A percentile compares a stretch with the other conserved stretches of the same genome.
Evolutionary conservation across 2,329 filamentous ascomycete species (phyloP).

Genomic region (Hypoxylon sp.): DNA sequence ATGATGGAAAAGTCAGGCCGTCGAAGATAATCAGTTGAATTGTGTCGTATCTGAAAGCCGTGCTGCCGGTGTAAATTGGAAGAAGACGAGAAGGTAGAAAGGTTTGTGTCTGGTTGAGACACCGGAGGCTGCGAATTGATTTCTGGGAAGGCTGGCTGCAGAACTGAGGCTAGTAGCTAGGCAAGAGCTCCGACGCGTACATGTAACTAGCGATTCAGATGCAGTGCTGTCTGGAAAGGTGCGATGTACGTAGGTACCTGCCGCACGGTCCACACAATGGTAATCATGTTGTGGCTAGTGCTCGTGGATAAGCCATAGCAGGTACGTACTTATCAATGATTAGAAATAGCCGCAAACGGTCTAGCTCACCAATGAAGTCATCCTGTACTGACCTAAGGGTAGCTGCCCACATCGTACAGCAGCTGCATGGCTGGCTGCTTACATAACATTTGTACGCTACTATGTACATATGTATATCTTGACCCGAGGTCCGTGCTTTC

Average conservation of each 20-base stretch:
- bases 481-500: slow-evolving; percentile 28
- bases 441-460: background rate
- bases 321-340: background rate
- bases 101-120: slow-evolving; percentile 12
- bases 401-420: background rate
- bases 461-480: background rate
- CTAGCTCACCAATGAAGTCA: background rate
- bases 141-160: slow-evolving; percentile 42
- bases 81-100: slow-evolving; percentile 6
- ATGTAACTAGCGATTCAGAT: background rate
- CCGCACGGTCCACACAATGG: background rate
- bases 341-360: background rate
- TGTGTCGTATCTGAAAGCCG: slow-evolving; percentile 8
- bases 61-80: background rate
- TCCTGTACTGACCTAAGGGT: too few relatives aligned
- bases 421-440: too few relatives aligned
- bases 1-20: slow-evolving; percentile 65
- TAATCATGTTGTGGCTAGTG: slow-evolving; percentile 17
- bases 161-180: slow-evolving; percentile 45
- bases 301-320: slow-evolving; percentile 9
- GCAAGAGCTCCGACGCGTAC: slow-evolving; percentile 54
- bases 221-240: slow-evolving; percentile 12
- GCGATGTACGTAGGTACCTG: slow-evolving; percentile 9
- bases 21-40: slow-evolving; percentile 18
- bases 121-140: slow-evolving; percentile 32